Conservation (phyloP, 805 yeast species). For the Sugiyamaella floridensis region DNA sequence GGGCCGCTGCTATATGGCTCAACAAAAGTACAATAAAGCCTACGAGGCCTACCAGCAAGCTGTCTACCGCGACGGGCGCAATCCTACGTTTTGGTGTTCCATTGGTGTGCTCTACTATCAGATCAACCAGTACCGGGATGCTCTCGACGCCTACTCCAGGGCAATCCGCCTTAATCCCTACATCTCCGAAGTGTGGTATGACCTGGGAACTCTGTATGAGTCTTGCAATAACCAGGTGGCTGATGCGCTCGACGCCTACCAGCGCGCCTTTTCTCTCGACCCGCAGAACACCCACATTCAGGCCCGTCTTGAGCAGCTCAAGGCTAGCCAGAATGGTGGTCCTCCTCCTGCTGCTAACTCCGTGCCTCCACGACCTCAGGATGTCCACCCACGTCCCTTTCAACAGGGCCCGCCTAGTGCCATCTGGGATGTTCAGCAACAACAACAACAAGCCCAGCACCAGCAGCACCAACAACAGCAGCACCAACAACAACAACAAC, state of each 20-base stretch:
- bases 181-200: slow-evolving; percentile 97
- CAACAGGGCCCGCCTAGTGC: slow-evolving; percentile 57
- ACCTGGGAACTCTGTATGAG: slow-evolving; percentile 92
- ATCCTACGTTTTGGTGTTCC: slow-evolving; percentile 97
- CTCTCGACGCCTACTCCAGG: slow-evolving; percentile 93
- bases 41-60: slow-evolving; percentile 99
- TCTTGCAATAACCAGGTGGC: slow-evolving; percentile 92
- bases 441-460: slow-evolving; percentile 20
- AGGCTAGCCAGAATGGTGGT: slow-evolving; percentile 24
- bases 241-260: slow-evolving; percentile 95
- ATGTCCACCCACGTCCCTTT: slow-evolving; percentile 51
- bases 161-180: slow-evolving; percentile 95
- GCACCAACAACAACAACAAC: slow-evolving; percentile 16
- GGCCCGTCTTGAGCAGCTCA: slow-evolving; percentile 79
- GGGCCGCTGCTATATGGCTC: slow-evolving; percentile 95
- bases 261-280: slow-evolving; percentile 91
- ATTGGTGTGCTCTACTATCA: slow-evolving; percentile 95
- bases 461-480: slow-evolving; percentile 21
- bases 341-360: slow-evolving; percentile 13
- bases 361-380: slow-evolving; percentile 54
- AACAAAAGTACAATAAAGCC: slow-evolving; percentile 91
- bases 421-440: slow-evolving; percentile 23
- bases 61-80: slow-evolving; percentile 90
- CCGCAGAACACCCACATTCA: slow-evolving; percentile 92
- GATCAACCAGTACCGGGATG: slow-evolving; percentile 92